Percentiles rank a stretch among this genome's conserved stretches.
These are phyloP conservation scores for Magnolia kwangsiensis DNA, from an alignment of 164 flowering plant genomes.

Conservation along the genomic window DNA sequence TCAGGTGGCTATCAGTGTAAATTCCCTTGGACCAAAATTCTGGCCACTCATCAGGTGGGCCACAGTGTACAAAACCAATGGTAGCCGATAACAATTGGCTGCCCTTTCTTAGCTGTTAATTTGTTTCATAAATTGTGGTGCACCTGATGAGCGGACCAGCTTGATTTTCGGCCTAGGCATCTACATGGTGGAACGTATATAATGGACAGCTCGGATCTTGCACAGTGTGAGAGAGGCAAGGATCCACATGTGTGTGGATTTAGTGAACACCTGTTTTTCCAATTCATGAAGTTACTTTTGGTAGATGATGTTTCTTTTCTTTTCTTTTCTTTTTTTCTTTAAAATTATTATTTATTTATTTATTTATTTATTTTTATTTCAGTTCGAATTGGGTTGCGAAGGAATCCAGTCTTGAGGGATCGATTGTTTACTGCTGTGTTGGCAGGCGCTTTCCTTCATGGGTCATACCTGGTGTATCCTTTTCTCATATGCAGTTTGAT, in stretches of 20 bases:
- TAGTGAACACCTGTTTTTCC: background rate
- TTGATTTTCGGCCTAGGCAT: no score
- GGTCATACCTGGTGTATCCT: conserved; percentile 94
- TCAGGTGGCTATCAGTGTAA: background rate
- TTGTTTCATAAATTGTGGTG: background rate
- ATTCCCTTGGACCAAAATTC: background rate
- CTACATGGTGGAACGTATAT: no score
- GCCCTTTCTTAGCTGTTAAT: background rate
- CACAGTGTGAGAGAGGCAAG: no score
- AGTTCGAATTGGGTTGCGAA: conserved; percentile 78
- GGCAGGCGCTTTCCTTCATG: conserved; percentile 91
- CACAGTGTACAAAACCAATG: background rate
- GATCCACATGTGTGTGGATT: no score
- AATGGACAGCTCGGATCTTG: no score
- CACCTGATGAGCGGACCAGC: background rate
- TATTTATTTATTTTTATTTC: conserved; percentile 13
- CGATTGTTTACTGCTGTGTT: conserved; percentile 75
- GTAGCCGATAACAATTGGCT: background rate
- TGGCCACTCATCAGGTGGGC: background rate
- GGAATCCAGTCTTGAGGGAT: conserved; percentile 81
- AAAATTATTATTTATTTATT: background rate
- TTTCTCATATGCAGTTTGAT: conserved; percentile 10
- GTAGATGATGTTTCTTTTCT: background rate
- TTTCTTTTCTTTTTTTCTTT: background rate
- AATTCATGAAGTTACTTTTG: background rate